Evolutionary conservation across 2,329 filamentous ascomycete genomes (phyloP).

Genomic region (Endothia cerciana): DNA sequence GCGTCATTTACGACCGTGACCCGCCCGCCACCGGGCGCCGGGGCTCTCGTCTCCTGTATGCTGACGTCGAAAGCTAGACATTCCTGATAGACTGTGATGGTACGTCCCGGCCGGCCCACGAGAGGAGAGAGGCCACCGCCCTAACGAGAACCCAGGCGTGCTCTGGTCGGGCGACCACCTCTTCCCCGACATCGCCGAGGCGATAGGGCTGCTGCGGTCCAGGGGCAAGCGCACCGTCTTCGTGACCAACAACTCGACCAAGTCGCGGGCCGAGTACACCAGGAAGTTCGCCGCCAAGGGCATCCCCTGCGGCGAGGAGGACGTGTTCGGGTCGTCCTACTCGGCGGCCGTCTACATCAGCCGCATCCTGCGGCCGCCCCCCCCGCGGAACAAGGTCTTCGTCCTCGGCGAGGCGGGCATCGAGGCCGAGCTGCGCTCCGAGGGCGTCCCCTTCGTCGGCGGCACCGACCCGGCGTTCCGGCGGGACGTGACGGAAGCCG

Average conservation of each 20-base stretch:
- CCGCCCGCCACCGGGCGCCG: conserved; percentile 18
- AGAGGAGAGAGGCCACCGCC: neutral
- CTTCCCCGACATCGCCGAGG: conserved; percentile 84
- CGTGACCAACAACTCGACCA: conserved; percentile 98
- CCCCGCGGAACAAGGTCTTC: conserved; percentile 88
- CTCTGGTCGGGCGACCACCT: conserved; percentile 94
- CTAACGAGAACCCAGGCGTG: conserved; percentile 64
- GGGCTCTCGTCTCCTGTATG: conserved; percentile 5
- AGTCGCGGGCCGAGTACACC: conserved; percentile 88
- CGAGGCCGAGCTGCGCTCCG: conserved; percentile 81
- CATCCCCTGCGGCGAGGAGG: conserved; percentile 80
- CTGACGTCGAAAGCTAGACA: conserved; percentile 56
- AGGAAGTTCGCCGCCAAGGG: conserved; percentile 84
- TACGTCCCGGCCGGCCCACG: conserved; percentile 46
- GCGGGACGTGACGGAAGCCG: conserved; percentile 77
- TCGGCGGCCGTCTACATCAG: conserved; percentile 95
- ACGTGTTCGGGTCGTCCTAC: conserved; percentile 96
- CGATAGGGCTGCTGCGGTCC: conserved; percentile 78
- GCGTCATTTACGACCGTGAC: conserved; percentile 46
- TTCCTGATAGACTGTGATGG: conserved; percentile 98
- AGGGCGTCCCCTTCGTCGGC: conserved; percentile 79
- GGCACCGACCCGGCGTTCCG: conserved; percentile 81
- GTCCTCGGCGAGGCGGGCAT: conserved; percentile 91
- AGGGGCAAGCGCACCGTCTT: conserved; percentile 93
- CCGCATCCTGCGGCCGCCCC: conserved; percentile 80